Evolutionary conservation across 2,329 filamentous ascomycete genomes (phyloP).

Genomic region (Thermothelomyces thermophilus): DNA sequence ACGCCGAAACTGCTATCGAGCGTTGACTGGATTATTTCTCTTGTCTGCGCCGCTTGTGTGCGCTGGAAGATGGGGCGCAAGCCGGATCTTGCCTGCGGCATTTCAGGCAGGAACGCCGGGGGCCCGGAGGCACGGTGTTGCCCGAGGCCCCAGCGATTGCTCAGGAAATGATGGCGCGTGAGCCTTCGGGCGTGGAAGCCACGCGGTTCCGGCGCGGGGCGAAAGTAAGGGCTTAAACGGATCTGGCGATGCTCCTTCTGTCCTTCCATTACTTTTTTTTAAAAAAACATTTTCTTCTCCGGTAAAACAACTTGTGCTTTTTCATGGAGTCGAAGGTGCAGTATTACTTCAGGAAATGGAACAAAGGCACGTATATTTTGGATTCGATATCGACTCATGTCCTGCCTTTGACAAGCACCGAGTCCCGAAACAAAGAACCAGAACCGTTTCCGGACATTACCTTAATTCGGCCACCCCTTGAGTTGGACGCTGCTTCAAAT

Average conservation of each 20-base stretch:
- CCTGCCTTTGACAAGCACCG: not conserved
- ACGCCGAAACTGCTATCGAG: not conserved
- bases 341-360: no score
- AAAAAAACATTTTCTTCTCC: no score
- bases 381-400: no score
- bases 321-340: no score
- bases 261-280: constrained; percentile 1
- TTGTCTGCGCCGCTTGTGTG: not conserved
- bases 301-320: no score
- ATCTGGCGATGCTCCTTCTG: not conserved
- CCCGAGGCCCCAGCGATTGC: constrained; percentile 10
- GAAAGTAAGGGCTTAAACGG: constrained; percentile 2
- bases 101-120: not conserved
- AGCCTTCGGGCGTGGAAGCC: not conserved
- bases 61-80: not conserved
- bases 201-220: not conserved
- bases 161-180: constrained; percentile 6
- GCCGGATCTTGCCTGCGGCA: not conserved
- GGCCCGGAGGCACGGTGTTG: not conserved
- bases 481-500: no score
- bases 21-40: not conserved
- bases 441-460: not conserved
- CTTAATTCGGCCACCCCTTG: no score
- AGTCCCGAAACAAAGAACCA: not conserved
- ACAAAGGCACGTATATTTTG: no score